Percentiles rank a stretch among this genome's conserved stretches.
Evolutionary conservation across 495 filamentous ascomycete genomes (phyloP).

Genomic region (Annulohypoxylon bovei): DNA sequence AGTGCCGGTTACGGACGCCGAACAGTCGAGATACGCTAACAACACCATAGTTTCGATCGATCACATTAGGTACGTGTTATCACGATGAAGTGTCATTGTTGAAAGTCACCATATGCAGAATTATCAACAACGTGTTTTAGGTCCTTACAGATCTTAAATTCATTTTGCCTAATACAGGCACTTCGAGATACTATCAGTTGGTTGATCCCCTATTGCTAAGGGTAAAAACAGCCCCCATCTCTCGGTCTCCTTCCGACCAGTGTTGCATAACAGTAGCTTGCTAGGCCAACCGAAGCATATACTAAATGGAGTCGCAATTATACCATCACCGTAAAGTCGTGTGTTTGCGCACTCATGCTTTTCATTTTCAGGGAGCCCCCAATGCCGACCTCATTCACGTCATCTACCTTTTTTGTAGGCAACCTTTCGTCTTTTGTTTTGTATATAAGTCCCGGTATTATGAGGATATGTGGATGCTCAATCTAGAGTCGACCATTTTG

Average conservation of each 20-base stretch:
- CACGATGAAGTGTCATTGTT: not conserved
- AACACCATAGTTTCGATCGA: too few relatives aligned
- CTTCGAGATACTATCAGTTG: not conserved
- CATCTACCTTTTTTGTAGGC: constrained; percentile 21
- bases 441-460: constrained; percentile 29
- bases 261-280: constrained; percentile 11
- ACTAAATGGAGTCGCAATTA: constrained; percentile 32
- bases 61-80: too few relatives aligned
- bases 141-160: constrained; percentile 10
- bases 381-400: constrained; percentile 26
- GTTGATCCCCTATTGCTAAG: not conserved
- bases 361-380: constrained; percentile 4
- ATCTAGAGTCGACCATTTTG: not conserved
- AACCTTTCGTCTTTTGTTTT: constrained; percentile 27
- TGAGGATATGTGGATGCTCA: constrained; percentile 13
- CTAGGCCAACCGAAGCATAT: constrained; percentile 28
- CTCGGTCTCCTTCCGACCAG: constrained; percentile 3
- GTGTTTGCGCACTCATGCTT: constrained; percentile 12
- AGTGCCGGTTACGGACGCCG: not conserved
- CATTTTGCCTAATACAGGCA: not conserved
- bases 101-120: not conserved
- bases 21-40: too few relatives aligned
- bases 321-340: constrained; percentile 27
- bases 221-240: constrained; percentile 6
- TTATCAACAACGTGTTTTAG: not conserved